Percentiles rank a stretch among this genome's conserved stretches.
Evolutionary conservation across 352 stramenopile genomes (phyloP).

Genomic region (Globisporangium apiculatum): DNA sequence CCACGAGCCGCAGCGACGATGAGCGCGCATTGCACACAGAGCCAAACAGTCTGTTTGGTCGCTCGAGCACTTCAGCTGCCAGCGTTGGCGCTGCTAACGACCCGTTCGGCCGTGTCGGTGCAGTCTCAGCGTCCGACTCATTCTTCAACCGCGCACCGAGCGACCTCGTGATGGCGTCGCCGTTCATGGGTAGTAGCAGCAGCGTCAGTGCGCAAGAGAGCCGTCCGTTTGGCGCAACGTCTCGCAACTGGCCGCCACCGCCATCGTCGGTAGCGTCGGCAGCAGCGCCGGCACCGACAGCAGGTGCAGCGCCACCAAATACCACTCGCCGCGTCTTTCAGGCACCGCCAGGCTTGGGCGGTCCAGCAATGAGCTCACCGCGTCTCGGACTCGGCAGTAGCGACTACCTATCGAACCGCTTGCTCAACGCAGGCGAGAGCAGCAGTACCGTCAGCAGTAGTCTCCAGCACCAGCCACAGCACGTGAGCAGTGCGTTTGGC

Average conservation of each 20-base stretch:
- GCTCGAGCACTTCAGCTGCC: background rate
- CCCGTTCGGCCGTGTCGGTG: too few relatives aligned
- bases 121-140: background rate
- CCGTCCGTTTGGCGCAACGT: background rate
- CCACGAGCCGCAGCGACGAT: background rate
- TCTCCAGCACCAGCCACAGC: constrained; percentile 1
- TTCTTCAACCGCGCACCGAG: constrained; percentile 3
- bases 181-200: constrained; percentile 4
- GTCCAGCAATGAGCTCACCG: constrained; percentile 6
- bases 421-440: background rate
- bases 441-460: background rate
- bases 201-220: background rate
- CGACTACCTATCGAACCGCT: constrained; percentile 2
- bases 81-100: background rate
- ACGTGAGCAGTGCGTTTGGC: constrained; percentile 2
- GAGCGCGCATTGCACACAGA: constrained; percentile 5
- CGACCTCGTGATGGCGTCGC: constrained; percentile 4
- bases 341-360: constrained; percentile 38
- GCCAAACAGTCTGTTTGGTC: constrained; percentile 8
- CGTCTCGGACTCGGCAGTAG: constrained; percentile 3
- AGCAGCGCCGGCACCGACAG: constrained; percentile 3
- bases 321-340: constrained; percentile 37
- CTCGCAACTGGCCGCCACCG: constrained; percentile 15
- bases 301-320: constrained; percentile 6
- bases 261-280: constrained; percentile 1